Base-by-base conservation (phyloP, 257 asterid genomes). In the Solanum pennellii region DNA sequence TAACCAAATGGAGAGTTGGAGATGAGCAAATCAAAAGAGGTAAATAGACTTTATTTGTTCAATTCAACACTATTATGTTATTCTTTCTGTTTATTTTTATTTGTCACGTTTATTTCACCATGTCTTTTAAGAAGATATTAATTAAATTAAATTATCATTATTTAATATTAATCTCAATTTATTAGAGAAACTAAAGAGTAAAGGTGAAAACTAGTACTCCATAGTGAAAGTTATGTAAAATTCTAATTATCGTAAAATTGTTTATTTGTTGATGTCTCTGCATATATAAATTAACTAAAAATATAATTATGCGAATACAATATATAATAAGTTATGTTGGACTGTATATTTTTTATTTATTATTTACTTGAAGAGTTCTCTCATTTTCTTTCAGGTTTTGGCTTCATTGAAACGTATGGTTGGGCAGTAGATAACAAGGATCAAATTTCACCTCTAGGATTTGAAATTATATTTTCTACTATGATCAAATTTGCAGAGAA, bases 401-500 rank as follows among this genome's bases (percentile, higher is more conserved):
- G 88, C 20, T 91, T 88, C 74, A 87, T 92, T 11, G 86, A 42
- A 4, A 49, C 76, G 2, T 62, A 89, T 60, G 49, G 52, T 33
- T 85, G 83, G 65, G 91, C 89, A 82, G 88, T 86, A 1, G 20
- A 37, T 42, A 79, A 83, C 18, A 71, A 86, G 7, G 71, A 83
- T 60, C 92, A 89, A 35, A 35, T 47, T 85, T 84, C 92, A 37
- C 92, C 92, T 2, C 13, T 87, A 5, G 90, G 94, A 44, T 92
- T 91, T 73, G 82, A 90, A 18, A 49, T 92, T 23, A 59, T 86
- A 9, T 90, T 90, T 73, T 88, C 92, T 16, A 41, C 29, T 20
- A 91, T 92, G 92, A 42, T 89, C 15, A 72, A 85, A 7, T 49
- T 27, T 12, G 94, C 94, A 1, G 86, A 41, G 7, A 80, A 91